Conservation (phyloP, 805 yeast species). For the Candida sphagnicola region DNA sequence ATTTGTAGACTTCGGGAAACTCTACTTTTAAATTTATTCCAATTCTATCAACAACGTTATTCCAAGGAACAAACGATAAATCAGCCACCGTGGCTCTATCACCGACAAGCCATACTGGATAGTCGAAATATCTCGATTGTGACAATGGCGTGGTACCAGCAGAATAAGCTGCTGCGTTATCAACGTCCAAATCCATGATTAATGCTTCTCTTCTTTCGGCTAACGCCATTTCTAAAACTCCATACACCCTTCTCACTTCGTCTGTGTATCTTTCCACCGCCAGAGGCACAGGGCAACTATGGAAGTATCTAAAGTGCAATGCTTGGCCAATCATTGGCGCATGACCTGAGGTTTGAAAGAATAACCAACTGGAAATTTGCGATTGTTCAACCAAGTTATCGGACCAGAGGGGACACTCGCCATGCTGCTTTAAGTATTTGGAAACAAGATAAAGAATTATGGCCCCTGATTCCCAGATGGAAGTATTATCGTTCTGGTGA, state of each 20-base stretch:
- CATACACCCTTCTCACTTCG: conserved; percentile 89
- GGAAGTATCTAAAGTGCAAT: conserved; percentile 87
- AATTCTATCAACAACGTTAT: conserved; percentile 88
- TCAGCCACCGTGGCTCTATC: conserved; percentile 81
- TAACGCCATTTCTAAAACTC: conserved; percentile 90
- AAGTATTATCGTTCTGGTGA: conserved; percentile 72
- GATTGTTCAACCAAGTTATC: conserved; percentile 74
- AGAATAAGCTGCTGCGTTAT: conserved; percentile 81
- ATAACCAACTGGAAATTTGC: conserved; percentile 83
- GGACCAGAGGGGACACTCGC: conserved; percentile 76
- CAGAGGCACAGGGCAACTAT: conserved; percentile 76
- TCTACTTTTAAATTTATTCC: conserved; percentile 85
- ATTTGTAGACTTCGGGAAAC: conserved; percentile 91
- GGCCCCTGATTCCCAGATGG: conserved; percentile 95
- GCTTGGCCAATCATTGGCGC: conserved; percentile 99
- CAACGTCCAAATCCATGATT: conserved; percentile 83
- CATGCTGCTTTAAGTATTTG: conserved; percentile 57
- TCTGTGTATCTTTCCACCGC: conserved; percentile 90
- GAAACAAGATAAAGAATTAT: conserved; percentile 79
- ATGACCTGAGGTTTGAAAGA: conserved; percentile 94
- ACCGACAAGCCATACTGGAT: conserved; percentile 94
- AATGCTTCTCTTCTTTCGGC: conserved; percentile 90
- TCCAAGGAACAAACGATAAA: conserved; percentile 93
- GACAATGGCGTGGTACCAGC: conserved; percentile 86
- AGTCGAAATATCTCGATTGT: conserved; percentile 82